Evolutionary conservation across 1,284 basidiomycete species (phyloP).

Genomic region (Caloboletus inedulis): DNA sequence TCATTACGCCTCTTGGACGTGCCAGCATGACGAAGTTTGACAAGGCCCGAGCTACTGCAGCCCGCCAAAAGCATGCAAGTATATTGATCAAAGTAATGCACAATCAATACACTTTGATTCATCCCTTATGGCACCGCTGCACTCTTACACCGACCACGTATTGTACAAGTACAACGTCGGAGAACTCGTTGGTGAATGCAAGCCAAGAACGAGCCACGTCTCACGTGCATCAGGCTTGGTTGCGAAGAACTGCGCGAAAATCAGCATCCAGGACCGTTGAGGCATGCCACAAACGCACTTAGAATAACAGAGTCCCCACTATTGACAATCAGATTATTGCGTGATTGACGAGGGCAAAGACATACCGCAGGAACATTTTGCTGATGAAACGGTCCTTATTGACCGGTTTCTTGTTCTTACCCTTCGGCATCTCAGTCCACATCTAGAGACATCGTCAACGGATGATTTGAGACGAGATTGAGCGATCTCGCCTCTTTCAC

Average conservation of each 20-base stretch:
- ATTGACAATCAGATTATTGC: conserved; percentile 4
- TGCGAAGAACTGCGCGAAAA: conserved; percentile 68
- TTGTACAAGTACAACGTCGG: background rate
- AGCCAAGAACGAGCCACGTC: background rate
- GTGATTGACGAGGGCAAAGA: conserved; percentile 10
- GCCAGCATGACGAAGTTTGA: background rate
- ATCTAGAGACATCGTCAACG: conserved; percentile 53
- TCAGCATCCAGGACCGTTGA: conserved; percentile 19
- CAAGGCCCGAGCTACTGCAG: background rate
- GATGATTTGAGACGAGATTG: background rate
- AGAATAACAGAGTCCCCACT: conserved; percentile 74
- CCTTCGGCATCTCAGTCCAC: conserved; percentile 99
- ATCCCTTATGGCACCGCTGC: background rate
- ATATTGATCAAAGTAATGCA: background rate
- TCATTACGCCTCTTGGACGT: background rate
- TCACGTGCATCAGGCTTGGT: conserved; percentile 31
- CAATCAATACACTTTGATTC: conserved; percentile 5
- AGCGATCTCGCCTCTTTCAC: conserved; percentile 81
- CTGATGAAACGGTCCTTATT: conserved; percentile 99
- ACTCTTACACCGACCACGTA: background rate
- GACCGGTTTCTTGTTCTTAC: conserved; percentile 97
- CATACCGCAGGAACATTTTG: conserved; percentile 90
- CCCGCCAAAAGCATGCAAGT: background rate
- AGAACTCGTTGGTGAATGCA: background rate
- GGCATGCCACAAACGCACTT: background rate